Evolutionary conservation across 2,329 filamentous ascomycete species (phyloP).

Genomic region (Cladobotryum protrusum): DNA sequence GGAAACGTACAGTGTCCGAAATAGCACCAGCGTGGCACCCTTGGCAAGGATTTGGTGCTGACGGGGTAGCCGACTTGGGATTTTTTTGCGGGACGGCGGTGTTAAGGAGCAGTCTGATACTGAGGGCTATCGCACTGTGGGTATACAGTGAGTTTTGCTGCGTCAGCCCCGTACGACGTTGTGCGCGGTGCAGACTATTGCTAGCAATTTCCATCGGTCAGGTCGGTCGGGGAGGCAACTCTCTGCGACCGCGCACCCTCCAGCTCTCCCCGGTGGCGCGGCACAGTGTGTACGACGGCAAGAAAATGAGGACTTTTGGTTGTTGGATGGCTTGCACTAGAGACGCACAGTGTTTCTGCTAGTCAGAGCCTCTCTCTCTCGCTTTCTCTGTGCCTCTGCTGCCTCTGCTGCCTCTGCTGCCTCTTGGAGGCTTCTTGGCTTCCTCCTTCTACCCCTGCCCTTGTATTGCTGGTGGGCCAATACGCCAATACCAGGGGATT

Average conservation of each 20-base stretch:
- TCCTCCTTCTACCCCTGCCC: background rate
- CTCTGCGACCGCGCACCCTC: background rate
- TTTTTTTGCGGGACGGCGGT: background rate
- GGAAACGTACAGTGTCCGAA: background rate
- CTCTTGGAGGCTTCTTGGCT: background rate
- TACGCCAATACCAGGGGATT: no score
- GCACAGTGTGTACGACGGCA: background rate
- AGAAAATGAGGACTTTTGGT: background rate
- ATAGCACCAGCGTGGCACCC: background rate
- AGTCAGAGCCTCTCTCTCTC: background rate
- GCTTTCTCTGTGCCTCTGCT: background rate
- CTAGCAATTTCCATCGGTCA: background rate
- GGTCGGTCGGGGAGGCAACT: background rate
- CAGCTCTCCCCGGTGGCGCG: background rate
- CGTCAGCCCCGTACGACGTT: background rate
- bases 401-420: background rate
- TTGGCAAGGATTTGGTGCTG: background rate
- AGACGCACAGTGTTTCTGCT: constrained; percentile 2
- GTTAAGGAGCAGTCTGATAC: background rate
- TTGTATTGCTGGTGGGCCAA: no score
- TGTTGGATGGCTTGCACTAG: background rate
- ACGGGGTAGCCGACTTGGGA: background rate
- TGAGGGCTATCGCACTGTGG: background rate
- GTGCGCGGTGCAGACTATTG: background rate
- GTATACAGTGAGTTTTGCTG: background rate